Base-by-base conservation (phyloP, 1,284 basidiomycete species). In the Puccinia polysora region DNA sequence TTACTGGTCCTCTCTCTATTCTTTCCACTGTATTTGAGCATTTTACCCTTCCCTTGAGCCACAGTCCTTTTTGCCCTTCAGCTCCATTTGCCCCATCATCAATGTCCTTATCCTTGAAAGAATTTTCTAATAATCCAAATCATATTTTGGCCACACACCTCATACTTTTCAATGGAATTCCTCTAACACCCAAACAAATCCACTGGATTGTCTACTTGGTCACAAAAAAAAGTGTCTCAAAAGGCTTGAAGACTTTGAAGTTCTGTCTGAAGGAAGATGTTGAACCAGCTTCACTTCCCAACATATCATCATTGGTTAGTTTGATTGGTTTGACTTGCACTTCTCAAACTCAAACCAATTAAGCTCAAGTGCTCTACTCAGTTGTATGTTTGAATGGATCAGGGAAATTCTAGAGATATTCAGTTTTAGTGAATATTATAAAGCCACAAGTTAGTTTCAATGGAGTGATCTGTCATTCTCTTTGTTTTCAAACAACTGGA, bases 361-460 rank as follows among this genome's bases (percentile, higher is more conserved):
- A 28, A 63, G 60, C 23, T 38, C 38, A 7, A 38, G 60, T 30
- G 60, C 60, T 4, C 47, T 47, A 14, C 14, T 63, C 18, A 49
- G 60, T 28, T 32, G 38, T 30, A 53, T 47, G 18, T 65, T 65
- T 30, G 63, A 65, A 40, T 25, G 63, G 23, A 34, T 65, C 15
- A 47, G 63, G 32, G 32, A 23, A 1, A 65, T 45, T 40, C 32
- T 65, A 7, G 38, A 50, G 32, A 25, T 28, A 38, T 49, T 65
- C 4, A 38, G 18, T 5, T 14, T 65, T n/a, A 30, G 45, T 8
- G 63, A 65, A 47, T 45, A 65, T 23, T 65, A n/a, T n/a, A n/a
- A n/a, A n/a, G n/a, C n/a, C n/a, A n/a, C n/a, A n/a, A n/a, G n/a
- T n/a, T n/a, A n/a, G n/a, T n/a, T n/a, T n/a, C n/a, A n/a, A n/a